Evolutionary conservation across 176 grass and related monocot genomes (phyloP), one percentile per base, ranked within the genome.

Genomic region (Alopecurus myosuroides): DNA sequence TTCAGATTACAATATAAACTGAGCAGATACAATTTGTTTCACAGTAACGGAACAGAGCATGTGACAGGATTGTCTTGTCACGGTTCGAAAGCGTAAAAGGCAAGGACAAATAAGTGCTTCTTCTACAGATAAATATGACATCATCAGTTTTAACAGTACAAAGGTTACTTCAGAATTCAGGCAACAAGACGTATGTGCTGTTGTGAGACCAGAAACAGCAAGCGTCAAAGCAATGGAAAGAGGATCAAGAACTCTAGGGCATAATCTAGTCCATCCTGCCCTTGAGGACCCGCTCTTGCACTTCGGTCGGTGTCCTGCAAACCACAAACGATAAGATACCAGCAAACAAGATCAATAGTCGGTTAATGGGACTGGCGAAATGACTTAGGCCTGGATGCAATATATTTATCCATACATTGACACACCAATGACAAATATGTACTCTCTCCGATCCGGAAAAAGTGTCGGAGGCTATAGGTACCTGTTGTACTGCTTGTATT

Each of bases 271-370:
- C 97, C 97, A 99, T 99, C 86, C 97, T 89, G 70, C 86, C 88
- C 90, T 99, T 99, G 28, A 99, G 85, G 13, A 94, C 80, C 28
- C 86, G 82, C 83, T 99, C 97, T 85, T 86, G 82, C 17, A 99
- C 92, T 94, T 96, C 94, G 6, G 91, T 94, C 4, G 97, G 92
- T 44, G 97, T 99, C 65, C 97, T 99, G 86, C 37, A 85, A 83
- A 63, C 44, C 80, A n/a, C 46, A 49, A 77, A 36, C 10, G 55
- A 36, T 2, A 79, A 84, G 46, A 82, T 26, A 62, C 53, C 26
- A 93, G 22, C 11, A 26, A 13, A 41, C 35, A 31, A 75, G 23
- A 44, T 58, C 58, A 14, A n/a, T 49, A 25, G 9, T 77, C 4
- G 3, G 70, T 14, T 12, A 75, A 48, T 15, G 12, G 11, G 36